Evolutionary conservation across 805 yeast species (phyloP).

Genomic region (Cyberlindnera xishuangbannaensis): DNA sequence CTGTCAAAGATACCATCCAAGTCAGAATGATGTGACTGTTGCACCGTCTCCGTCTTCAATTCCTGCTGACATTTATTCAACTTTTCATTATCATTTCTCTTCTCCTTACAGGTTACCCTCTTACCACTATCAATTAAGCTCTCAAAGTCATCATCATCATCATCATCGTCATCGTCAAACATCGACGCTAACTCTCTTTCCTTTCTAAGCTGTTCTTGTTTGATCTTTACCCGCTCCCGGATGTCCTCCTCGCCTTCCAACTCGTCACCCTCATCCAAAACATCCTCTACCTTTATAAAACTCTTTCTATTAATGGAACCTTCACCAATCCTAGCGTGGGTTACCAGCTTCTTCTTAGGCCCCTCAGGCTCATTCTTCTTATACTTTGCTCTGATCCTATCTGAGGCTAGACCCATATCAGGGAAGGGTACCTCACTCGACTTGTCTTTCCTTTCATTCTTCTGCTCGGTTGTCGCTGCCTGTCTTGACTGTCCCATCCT

Average conservation of each 20-base stretch:
- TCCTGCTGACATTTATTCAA: too few species aligned
- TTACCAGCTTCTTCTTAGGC: background rate
- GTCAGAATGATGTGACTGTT: too few species aligned
- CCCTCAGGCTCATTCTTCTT: constrained; percentile 2
- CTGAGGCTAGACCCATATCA: constrained; percentile 15
- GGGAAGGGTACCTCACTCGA: background rate
- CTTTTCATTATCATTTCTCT: too few species aligned
- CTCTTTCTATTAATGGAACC: background rate
- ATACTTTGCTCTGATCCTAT: constrained; percentile 13
- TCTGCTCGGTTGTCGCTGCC: background rate
- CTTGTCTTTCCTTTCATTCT: background rate
- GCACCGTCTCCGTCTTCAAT: background rate
- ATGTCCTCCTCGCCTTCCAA: background rate
- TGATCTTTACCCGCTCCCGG: background rate
- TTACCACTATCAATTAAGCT: background rate
- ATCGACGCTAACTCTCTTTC: constrained; percentile 27
- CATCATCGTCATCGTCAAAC: constrained; percentile 31
- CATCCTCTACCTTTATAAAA: too few species aligned
- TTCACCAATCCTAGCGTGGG: too few species aligned
- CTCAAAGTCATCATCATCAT: constrained; percentile 8
- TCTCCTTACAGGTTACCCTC: background rate
- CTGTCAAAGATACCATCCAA: constrained; percentile 22
- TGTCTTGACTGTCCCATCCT: too few species aligned
- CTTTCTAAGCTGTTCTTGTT: background rate
- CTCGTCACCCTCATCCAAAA: too few species aligned